Evolutionary conservation across 345 rosid species (phyloP).

Genomic region (Ceriops zippeliana): DNA sequence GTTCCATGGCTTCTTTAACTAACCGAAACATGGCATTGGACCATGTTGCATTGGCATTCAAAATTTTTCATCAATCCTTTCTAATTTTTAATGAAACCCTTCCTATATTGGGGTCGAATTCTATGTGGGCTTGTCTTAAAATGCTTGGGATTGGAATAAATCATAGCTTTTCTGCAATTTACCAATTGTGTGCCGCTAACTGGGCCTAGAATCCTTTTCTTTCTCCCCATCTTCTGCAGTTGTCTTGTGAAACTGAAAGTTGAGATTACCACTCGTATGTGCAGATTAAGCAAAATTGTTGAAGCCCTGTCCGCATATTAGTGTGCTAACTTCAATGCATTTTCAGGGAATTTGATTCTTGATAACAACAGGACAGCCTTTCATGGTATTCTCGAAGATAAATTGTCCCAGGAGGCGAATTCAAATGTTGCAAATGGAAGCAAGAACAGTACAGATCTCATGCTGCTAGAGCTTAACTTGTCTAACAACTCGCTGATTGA

Average conservation of each 20-base stretch:
- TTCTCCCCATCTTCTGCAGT: not conserved
- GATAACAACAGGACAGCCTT: constrained; percentile 15
- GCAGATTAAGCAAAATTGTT: not conserved
- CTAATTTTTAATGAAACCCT: too few relatives aligned
- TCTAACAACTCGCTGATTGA: constrained; percentile 31
- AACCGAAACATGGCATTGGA: too few relatives aligned
- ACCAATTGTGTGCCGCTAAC: not conserved
- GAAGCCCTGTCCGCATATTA: not conserved
- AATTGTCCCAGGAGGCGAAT: constrained; percentile 10
- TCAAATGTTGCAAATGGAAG: constrained; percentile 15
- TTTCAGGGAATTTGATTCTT: constrained; percentile 32
- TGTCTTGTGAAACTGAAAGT: not conserved
- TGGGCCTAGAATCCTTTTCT: not conserved
- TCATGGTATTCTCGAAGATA: constrained; percentile 17
- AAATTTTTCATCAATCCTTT: too few relatives aligned
- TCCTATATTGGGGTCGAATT: too few relatives aligned
- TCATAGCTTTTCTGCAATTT: too few relatives aligned
- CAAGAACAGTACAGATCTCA: constrained; percentile 23
- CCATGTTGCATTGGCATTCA: too few relatives aligned
- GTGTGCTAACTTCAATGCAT: constrained; percentile 7
- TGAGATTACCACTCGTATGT: not conserved
- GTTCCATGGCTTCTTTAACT: too few relatives aligned
- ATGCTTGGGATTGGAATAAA: not conserved
- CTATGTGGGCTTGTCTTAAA: not conserved
- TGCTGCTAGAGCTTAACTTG: constrained; percentile 36